Base-by-base conservation (phyloP, 1,139 yeast species). In the Debaryomyces psychrophilus region DNA sequence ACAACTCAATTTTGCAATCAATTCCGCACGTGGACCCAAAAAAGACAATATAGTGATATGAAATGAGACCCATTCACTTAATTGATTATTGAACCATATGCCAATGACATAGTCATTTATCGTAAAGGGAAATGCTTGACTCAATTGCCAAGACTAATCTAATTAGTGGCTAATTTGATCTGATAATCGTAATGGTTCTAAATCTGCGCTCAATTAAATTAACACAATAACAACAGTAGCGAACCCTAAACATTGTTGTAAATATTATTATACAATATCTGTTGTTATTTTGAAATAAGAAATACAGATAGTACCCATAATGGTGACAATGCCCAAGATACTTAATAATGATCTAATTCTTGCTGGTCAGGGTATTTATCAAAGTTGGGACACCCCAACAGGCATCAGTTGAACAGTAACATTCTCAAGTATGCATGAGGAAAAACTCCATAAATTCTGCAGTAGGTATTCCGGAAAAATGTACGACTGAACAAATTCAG, bases 381-480 rank as follows among this genome's bases (percentile, higher is more conserved):
- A 61, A 48, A 55, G 59, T 65, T 2, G 67, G 69, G 8, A 48
- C 58, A 14, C 29, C 69, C 68, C 61, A 62, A 23, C 60, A 61
- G 37, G 67, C 69, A 6, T 60, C 70, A 4, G 52, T 58, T 18
- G 65, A 63, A 33, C 69, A 65, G 45, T 66, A 60, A 69, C 49
- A 54, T 69, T 22, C 62, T 67, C 45, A 60, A 59, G 44, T 67
- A 62, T 47, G 56, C 69, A 45, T 69, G 64, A 14, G 75, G 73
- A 5, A 58, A 71, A 12, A 75, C 70, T 1, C 76, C 76, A 4
- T 70, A 68, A 44, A 56, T 67, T 14, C 74, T 69, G 44, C 58
- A 17, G 61, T 71, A 11, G 67, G 61, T 15, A 55, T 65, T 8
- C 76, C 76, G 0, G 56, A 52, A 4, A 60, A 62, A 41, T 68